These are phyloP conservation scores for Phytophthora kernoviae DNA, from an alignment of 352 stramenopile species.

Conservation along the genomic window DNA sequence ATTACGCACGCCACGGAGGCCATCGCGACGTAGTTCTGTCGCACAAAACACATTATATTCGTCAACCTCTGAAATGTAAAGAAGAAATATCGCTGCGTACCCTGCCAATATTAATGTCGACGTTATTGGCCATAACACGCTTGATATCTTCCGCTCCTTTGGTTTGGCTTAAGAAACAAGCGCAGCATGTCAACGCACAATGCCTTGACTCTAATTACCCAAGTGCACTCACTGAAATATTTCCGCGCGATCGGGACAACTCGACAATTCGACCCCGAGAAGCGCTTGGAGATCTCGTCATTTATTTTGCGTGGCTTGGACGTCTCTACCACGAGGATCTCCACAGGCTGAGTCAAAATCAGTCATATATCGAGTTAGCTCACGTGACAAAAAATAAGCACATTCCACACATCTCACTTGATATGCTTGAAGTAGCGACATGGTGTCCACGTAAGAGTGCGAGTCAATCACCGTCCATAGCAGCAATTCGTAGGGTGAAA, in stretches of 20 bases:
- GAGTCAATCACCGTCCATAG: constrained; percentile 85
- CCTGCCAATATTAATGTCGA: constrained; percentile 82
- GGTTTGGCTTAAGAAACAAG: constrained; percentile 56
- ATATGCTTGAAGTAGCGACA: constrained; percentile 75
- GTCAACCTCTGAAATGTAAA: not conserved
- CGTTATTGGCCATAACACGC: constrained; percentile 78
- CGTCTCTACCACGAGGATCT: constrained; percentile 77
- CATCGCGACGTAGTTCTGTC: constrained; percentile 86
- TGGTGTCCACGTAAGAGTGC: constrained; percentile 70
- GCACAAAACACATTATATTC: not conserved
- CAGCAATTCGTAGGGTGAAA: constrained; percentile 70
- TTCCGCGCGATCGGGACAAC: constrained; percentile 75
- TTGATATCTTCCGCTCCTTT: constrained; percentile 87
- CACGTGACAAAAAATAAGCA: not conserved
- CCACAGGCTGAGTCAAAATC: constrained; percentile 47
- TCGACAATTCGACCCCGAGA: constrained; percentile 55
- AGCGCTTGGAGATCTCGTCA: constrained; percentile 68
- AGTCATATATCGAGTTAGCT: not conserved
- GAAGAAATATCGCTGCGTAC: constrained; percentile 22
- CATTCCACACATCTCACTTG: constrained; percentile 34
- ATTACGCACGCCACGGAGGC: constrained; percentile 79
- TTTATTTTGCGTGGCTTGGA: constrained; percentile 66
- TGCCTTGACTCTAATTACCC: not conserved
- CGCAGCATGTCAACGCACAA: not conserved
- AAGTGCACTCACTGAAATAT: constrained; percentile 71